phyloP scores from a whole-genome alignment of 1,284 basidiomycete species.

The Cystobasidium sp. region DNA sequence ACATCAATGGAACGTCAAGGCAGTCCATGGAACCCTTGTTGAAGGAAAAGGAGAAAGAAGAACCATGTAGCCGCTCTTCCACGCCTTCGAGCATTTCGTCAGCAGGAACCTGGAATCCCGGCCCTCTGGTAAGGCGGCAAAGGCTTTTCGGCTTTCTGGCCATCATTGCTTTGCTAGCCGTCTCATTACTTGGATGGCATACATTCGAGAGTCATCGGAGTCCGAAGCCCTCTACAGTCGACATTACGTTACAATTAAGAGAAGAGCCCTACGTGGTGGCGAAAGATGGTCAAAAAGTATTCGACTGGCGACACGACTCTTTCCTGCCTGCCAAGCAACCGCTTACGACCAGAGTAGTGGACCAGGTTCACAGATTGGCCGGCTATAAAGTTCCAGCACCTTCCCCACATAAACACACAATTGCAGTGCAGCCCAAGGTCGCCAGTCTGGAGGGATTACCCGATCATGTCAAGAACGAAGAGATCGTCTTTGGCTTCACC shows the following conservation, averaged over 20 bases:
- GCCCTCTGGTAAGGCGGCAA: constrained; percentile 9
- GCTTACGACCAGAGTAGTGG: neutral
- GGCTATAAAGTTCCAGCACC: constrained; percentile 11
- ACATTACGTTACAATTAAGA: constrained; percentile 2
- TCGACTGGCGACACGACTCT: constrained; percentile 31
- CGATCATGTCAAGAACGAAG: constrained; percentile 33
- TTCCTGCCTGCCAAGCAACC: constrained; percentile 17
- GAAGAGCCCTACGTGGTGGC: constrained; percentile 27
- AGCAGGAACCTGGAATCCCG: constrained; percentile 16
- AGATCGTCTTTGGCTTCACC: constrained; percentile 41
- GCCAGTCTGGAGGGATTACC: constrained; percentile 17
- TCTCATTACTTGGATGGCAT: constrained; percentile 2
- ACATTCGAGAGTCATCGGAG: neutral
- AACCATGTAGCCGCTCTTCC: constrained; percentile 22
- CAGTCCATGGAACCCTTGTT: constrained; percentile 31
- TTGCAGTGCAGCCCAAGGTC: constrained; percentile 21
- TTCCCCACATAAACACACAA: neutral
- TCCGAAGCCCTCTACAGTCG: neutral
- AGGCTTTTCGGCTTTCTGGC: neutral
- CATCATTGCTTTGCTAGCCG: neutral
- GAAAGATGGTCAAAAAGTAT: constrained; percentile 22
- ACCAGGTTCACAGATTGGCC: neutral
- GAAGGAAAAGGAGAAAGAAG: constrained; percentile 24
- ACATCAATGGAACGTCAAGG: constrained; percentile 8
- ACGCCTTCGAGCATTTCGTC: constrained; percentile 20